Percentiles rank a stretch among this genome's conserved stretches.
Evolutionary conservation across 2,329 filamentous ascomycete genomes (phyloP).

Genomic region (Alternaria arbusti): DNA sequence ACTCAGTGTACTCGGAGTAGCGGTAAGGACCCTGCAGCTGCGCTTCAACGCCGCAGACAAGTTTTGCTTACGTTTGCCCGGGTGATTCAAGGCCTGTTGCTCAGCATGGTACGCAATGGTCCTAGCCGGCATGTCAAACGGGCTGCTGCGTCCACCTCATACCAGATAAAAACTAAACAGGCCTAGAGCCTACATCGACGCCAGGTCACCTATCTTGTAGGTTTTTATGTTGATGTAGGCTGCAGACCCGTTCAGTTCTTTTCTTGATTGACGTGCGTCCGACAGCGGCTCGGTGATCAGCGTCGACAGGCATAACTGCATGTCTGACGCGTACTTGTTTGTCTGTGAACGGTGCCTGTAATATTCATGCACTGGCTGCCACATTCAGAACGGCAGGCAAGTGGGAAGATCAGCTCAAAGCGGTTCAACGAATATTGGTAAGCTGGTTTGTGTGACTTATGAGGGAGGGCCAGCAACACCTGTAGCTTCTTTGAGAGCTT

Average conservation of each 20-base stretch:
- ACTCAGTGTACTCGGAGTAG: conserved; percentile 9
- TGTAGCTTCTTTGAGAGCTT: neutral
- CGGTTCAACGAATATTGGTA: neutral
- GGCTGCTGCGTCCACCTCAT: neutral
- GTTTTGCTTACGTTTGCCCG: conserved; percentile 26
- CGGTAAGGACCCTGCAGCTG: conserved; percentile 12
- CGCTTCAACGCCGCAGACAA: conserved; percentile 5
- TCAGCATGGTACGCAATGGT: conserved; percentile 8
- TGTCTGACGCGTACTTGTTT: neutral
- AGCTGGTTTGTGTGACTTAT: neutral
- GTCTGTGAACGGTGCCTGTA: neutral
- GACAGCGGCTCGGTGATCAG: conserved; percentile 1
- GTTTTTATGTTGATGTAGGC: too few species aligned
- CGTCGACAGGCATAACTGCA: neutral
- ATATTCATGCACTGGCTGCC: neutral
- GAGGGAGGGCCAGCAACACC: neutral
- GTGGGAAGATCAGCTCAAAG: neutral
- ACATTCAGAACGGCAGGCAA: neutral
- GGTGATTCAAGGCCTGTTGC: neutral
- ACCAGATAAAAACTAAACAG: too few species aligned
- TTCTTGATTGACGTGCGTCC: neutral
- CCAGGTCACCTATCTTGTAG: too few species aligned
- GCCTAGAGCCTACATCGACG: too few species aligned
- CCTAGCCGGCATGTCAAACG: conserved; percentile 1
- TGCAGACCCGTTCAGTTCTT: too few species aligned